phyloP scores from a whole-genome alignment of 192 early-diverging fungal genomes.

The Coemansia sp. region DNA sequence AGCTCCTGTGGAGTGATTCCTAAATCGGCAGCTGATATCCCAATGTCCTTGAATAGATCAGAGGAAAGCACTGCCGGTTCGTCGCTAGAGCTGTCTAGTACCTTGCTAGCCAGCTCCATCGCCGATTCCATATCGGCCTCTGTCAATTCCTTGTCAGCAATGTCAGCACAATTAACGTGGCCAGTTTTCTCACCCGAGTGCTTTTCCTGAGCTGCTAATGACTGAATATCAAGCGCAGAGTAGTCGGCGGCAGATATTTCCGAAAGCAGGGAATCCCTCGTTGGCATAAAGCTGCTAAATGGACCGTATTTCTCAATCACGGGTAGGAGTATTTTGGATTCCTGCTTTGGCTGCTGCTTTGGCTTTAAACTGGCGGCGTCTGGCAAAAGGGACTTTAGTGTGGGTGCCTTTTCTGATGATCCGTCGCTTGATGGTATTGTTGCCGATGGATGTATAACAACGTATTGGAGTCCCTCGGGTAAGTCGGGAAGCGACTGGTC shows the following conservation, averaged over 20 bases:
- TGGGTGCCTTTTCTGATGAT: conserved; percentile 2
- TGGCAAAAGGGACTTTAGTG: conserved; percentile 20
- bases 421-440: background rate
- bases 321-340: conserved; percentile 2
- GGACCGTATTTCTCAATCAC: conserved; percentile 17
- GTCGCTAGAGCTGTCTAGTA: conserved; percentile 1
- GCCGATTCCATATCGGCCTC: conserved; percentile 13
- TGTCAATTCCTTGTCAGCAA: background rate
- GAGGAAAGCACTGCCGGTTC: conserved; percentile 2
- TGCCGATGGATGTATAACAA: conserved; percentile 35
- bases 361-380: background rate
- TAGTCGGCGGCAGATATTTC: conserved; percentile 9
- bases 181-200: background rate
- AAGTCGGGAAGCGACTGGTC: conserved; percentile 31
- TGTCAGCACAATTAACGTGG: background rate
- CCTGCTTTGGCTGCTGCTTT: background rate
- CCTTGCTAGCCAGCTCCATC: conserved; percentile 10
- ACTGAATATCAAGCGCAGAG: background rate
- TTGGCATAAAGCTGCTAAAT: conserved; percentile 43
- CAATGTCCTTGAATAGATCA: conserved; percentile 11
- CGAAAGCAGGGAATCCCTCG: conserved; percentile 26
- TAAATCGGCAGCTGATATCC: conserved; percentile 11
- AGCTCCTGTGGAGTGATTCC: conserved; percentile 1
- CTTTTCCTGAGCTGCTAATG: background rate
- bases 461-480: conserved; percentile 43